Evolutionary conservation across 2,329 filamentous ascomycete genomes (phyloP).

Genomic region (Metarhizium anisopliae): DNA sequence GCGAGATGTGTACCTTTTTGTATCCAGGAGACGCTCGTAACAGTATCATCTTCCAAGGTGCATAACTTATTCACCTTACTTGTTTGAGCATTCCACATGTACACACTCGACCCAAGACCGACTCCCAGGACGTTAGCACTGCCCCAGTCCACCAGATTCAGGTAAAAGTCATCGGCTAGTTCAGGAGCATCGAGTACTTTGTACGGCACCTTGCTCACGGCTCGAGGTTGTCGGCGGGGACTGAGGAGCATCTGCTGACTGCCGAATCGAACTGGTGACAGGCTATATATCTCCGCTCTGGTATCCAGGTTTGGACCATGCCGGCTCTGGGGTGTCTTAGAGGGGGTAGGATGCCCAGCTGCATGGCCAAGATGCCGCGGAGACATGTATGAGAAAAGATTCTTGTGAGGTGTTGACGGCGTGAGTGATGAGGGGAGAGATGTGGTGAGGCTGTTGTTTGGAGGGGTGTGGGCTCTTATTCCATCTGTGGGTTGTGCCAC

Average conservation of each 20-base stretch:
- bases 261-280: conserved; percentile 86
- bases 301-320: conserved; percentile 85
- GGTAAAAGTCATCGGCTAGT: conserved; percentile 92
- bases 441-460: conserved; percentile 51
- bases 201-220: conserved; percentile 93
- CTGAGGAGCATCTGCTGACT: conserved; percentile 92
- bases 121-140: conserved; percentile 91
- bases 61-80: conserved; percentile 91
- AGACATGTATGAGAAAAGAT: conserved; percentile 87
- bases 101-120: conserved; percentile 84
- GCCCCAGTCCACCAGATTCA: conserved; percentile 97
- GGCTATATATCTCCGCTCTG: conserved; percentile 84
- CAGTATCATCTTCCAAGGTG: conserved; percentile 83
- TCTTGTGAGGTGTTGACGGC: conserved; percentile 94
- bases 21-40: conserved; percentile 97
- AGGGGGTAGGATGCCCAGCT: conserved; percentile 78
- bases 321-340: conserved; percentile 79
- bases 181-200: conserved; percentile 97
- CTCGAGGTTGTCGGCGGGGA: conserved; percentile 77
- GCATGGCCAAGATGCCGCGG: conserved; percentile 60
- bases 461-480: conserved; percentile 72
- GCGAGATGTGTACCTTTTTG: conserved; percentile 93
- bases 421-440: conserved; percentile 68
- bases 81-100: conserved; percentile 94
- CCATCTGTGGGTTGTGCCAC: conserved; percentile 52